Evolutionary conservation across 306 rosid species (phyloP).

Genomic region (Vigna trinervia): DNA sequence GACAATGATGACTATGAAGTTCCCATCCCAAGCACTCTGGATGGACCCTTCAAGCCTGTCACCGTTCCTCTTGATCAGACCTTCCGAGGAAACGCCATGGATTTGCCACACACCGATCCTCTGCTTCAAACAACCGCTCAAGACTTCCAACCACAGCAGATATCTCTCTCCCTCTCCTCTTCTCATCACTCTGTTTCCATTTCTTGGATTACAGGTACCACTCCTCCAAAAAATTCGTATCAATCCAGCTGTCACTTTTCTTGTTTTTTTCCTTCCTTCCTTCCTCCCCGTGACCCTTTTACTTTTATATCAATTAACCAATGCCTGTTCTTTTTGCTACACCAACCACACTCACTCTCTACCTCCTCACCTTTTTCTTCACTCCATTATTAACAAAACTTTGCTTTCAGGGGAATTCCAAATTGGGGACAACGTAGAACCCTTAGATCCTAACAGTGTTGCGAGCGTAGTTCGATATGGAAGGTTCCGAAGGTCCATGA

Average conservation of each 20-base stretch:
- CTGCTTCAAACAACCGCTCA: conserved; percentile 61
- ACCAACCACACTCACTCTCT: too few species aligned
- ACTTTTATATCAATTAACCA: too few species aligned
- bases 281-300: not conserved
- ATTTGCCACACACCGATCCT: conserved; percentile 76
- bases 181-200: conserved; percentile 71
- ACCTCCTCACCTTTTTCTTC: not conserved
- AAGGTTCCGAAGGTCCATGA: conserved; percentile 49
- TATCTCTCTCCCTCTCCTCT: conserved; percentile 80
- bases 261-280: not conserved
- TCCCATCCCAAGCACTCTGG: conserved; percentile 59
- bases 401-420: conserved; percentile 77
- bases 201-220: conserved; percentile 89
- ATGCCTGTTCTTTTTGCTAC: too few species aligned
- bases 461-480: conserved; percentile 76
- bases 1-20: conserved; percentile 42
- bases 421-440: conserved; percentile 70
- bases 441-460: conserved; percentile 67
- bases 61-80: conserved; percentile 72
- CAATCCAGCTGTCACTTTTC: not conserved
- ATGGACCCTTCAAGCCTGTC: conserved; percentile 89
- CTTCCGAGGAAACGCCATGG: conserved; percentile 77
- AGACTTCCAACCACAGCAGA: conserved; percentile 75
- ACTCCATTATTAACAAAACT: conserved; percentile 11
- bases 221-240: not conserved